phyloP scores from a whole-genome alignment of 306 rosid genomes.

The Ochetophila trinervis region DNA sequence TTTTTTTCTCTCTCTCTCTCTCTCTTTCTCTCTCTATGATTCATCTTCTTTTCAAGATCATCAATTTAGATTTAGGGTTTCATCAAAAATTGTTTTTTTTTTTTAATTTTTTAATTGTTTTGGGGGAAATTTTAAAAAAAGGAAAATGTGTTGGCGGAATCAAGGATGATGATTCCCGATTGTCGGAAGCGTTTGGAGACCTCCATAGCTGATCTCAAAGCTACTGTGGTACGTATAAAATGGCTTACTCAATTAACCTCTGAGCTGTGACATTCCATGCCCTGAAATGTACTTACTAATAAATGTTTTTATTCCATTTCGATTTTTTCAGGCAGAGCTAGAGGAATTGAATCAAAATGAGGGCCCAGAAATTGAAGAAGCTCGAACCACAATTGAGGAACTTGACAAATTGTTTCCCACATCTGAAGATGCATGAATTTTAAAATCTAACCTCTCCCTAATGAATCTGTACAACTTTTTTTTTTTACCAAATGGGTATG shows the following conservation, averaged over 20 bases:
- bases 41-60: background rate
- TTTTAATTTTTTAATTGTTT: slow-evolving; percentile 12
- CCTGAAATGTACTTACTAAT: background rate
- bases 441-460: too few species aligned
- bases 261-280: too few species aligned
- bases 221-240: slow-evolving; percentile 47
- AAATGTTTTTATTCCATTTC: slow-evolving; percentile 1
- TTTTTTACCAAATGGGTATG: too few species aligned
- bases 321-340: slow-evolving; percentile 53
- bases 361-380: slow-evolving; percentile 1
- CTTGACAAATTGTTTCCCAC: background rate
- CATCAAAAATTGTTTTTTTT: slow-evolving; percentile 4
- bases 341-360: slow-evolving; percentile 39
- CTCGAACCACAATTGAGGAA: background rate
- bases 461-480: too few species aligned
- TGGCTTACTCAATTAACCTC: background rate
- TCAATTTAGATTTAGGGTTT: background rate
- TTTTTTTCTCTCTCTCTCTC: background rate
- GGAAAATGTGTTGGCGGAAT: slow-evolving; percentile 93
- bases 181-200: slow-evolving; percentile 81
- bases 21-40: background rate
- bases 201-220: slow-evolving; percentile 64
- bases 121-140: slow-evolving; percentile 20
- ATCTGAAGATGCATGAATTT: too few species aligned
- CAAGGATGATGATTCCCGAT: slow-evolving; percentile 94